These are phyloP conservation scores for Aspergillus sclerotialis DNA, from an alignment of 2,329 filamentous ascomycete species.

Conservation along the genomic window DNA sequence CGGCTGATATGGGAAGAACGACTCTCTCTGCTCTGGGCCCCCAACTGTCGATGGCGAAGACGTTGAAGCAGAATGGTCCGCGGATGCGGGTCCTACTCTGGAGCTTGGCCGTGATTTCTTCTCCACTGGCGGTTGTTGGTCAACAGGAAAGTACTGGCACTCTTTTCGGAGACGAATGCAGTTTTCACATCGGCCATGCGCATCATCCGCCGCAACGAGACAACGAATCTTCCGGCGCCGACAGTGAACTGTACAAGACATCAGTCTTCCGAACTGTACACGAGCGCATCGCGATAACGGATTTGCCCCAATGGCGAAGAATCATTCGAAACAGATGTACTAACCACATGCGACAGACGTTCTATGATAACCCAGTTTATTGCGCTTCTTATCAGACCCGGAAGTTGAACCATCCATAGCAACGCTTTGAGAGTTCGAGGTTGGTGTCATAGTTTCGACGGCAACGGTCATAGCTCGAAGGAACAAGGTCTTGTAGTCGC, in stretches of 20 bases:
- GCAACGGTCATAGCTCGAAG: conserved; percentile 33
- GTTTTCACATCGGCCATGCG: conserved; percentile 74
- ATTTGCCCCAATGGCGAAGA: neutral
- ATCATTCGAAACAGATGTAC: conserved; percentile 33
- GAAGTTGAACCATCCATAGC: conserved; percentile 30
- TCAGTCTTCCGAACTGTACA: conserved; percentile 10
- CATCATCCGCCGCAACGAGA: conserved; percentile 65
- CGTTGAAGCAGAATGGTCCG: conserved; percentile 43
- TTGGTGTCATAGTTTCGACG: conserved; percentile 26
- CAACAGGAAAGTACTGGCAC: conserved; percentile 85
- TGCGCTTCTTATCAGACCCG: conserved; percentile 62
- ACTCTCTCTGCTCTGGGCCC: conserved; percentile 27
- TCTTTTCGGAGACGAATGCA: conserved; percentile 93
- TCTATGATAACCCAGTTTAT: conserved; percentile 91
- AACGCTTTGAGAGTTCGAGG: conserved; percentile 24
- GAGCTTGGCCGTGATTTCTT: conserved; percentile 40
- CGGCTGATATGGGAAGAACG: conserved; percentile 29
- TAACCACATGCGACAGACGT: conserved; percentile 93
- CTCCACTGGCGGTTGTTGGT: conserved; percentile 58
- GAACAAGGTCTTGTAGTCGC: conserved; percentile 12
- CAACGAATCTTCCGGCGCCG: conserved; percentile 91
- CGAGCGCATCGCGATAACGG: conserved; percentile 2
- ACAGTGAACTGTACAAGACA: conserved; percentile 64
- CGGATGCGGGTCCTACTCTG: conserved; percentile 38
- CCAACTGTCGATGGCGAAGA: conserved; percentile 37